Conservation (phyloP, 257 asterid genomes). For the Plantago elongata region DNA sequence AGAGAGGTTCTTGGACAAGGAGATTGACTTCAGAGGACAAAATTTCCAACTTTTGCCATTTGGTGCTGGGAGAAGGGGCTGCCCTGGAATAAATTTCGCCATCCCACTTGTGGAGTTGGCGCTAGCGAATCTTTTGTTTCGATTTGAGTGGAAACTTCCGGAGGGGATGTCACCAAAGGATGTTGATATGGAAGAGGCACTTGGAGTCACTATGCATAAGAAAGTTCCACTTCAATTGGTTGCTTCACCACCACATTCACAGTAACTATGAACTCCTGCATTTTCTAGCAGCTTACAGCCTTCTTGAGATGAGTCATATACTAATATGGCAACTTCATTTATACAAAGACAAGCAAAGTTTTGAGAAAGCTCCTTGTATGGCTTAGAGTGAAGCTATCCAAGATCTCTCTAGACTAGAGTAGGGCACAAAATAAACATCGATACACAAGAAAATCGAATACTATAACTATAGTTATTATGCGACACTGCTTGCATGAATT, state of each 20-base stretch:
- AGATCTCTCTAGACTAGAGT: no score
- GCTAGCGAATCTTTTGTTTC: constrained; percentile 37
- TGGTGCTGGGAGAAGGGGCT: constrained; percentile 48
- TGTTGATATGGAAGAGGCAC: constrained; percentile 43
- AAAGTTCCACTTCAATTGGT: constrained; percentile 35
- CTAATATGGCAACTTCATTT: no score
- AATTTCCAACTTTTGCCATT: constrained; percentile 44
- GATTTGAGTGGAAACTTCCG: constrained; percentile 43
- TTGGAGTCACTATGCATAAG: constrained; percentile 43
- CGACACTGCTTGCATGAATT: no score
- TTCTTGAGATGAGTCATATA: no score
- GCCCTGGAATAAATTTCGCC: constrained; percentile 46
- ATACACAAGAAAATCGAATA: no score
- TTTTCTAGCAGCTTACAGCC: no score
- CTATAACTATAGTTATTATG: no score
- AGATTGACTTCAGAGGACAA: constrained; percentile 34
- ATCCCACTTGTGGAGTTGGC: constrained; percentile 38
- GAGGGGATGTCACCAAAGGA: constrained; percentile 23
- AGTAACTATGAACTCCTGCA: no score
- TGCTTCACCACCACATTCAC: constrained; percentile 17
- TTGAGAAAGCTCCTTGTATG: no score
- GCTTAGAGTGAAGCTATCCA: no score
- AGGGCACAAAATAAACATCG: no score
- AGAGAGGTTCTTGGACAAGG: constrained; percentile 31
- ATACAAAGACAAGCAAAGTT: no score